phyloP scores from a whole-genome alignment of 768 basidiomycete genomes.

The Amanita rimosa region DNA sequence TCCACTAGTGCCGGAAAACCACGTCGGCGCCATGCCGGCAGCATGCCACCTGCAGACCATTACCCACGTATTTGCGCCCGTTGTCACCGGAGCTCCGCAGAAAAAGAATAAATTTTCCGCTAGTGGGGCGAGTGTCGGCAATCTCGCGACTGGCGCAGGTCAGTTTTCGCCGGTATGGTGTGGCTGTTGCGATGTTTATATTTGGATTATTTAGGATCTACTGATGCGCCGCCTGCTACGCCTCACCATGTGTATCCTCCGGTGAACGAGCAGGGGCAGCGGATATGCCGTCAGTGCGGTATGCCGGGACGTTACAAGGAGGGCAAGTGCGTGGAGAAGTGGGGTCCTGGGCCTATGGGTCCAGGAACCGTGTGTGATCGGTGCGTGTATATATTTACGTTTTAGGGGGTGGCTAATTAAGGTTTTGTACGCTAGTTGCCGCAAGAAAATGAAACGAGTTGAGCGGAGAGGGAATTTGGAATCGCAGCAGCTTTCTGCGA shows the following conservation, averaged over 20 bases:
- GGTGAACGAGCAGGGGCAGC: constrained; percentile 52
- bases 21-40: constrained; percentile 8
- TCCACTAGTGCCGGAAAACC: constrained; percentile 9
- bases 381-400: constrained; percentile 20
- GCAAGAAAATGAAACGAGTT: constrained; percentile 82
- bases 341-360: constrained; percentile 77
- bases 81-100: constrained; percentile 60
- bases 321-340: constrained; percentile 79
- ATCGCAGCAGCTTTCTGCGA: constrained; percentile 16
- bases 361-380: constrained; percentile 80
- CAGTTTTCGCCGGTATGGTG: background rate
- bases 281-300: constrained; percentile 71
- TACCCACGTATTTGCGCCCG: constrained; percentile 63
- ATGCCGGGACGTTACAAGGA: constrained; percentile 71
- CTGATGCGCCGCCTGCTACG: constrained; percentile 14
- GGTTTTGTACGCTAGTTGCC: constrained; percentile 34
- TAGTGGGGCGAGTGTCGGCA: constrained; percentile 9
- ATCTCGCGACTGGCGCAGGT: background rate
- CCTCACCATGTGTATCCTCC: constrained; percentile 26
- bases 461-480: constrained; percentile 64
- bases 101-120: constrained; percentile 48
- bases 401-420: background rate
- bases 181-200: background rate
- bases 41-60: constrained; percentile 25
- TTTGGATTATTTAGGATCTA: constrained; percentile 6